Evolutionary conservation across 169 alveolate genomes (phyloP).

Genomic region (Theileria annulata): DNA sequence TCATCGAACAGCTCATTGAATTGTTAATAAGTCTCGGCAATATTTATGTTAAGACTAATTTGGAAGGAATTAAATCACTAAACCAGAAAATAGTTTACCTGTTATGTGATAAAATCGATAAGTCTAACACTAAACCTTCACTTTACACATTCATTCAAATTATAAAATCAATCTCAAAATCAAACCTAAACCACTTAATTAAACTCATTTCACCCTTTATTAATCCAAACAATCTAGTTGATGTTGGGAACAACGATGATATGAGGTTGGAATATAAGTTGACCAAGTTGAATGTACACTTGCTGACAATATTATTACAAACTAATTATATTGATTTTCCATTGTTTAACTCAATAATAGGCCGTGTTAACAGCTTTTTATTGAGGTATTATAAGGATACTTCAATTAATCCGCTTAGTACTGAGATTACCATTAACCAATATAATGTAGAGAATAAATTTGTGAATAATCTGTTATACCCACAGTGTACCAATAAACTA

Average conservation of each 20-base stretch:
- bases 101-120: constrained; percentile 4
- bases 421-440: background rate
- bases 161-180: background rate
- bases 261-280: background rate
- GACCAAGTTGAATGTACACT: background rate
- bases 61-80: constrained; percentile 1
- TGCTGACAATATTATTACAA: background rate
- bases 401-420: background rate
- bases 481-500: background rate
- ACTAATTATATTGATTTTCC: background rate
- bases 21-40: background rate
- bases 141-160: background rate
- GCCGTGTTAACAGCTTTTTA: background rate
- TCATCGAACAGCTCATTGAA: background rate
- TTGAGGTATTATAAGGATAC: background rate
- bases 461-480: background rate
- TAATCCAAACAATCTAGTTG: background rate
- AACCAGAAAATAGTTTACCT: background rate
- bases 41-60: background rate
- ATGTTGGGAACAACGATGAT: background rate
- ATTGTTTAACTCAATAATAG: background rate
- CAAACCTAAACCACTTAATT: background rate
- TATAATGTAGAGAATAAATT: constrained; percentile 11
- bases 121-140: background rate
- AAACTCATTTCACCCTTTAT: background rate